A percentile compares a stretch with the other conserved stretches of the same genome.
phyloP scores from a whole-genome alignment of 768 basidiomycete genomes.

The Lactifluus pinguis region DNA sequence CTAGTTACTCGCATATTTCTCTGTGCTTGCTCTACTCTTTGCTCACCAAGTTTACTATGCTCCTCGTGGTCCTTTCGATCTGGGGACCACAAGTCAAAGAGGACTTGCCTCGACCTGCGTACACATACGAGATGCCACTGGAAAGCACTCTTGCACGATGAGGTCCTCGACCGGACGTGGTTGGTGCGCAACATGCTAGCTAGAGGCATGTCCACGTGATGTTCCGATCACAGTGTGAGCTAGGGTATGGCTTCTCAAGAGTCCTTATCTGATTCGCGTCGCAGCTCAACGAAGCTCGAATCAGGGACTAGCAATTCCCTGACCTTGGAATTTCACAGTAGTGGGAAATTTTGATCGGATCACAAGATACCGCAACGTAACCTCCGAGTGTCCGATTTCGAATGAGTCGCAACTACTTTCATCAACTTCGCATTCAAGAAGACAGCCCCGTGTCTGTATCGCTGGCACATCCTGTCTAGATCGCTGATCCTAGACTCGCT shows the following conservation, averaged over 20 bases:
- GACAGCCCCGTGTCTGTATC: neutral
- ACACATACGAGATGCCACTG: constrained; percentile 24
- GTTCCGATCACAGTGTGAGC: too few species aligned
- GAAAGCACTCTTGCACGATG: constrained; percentile 44
- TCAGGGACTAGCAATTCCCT: too few species aligned
- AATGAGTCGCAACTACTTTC: neutral
- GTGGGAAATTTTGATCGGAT: neutral
- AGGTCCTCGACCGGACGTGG: constrained; percentile 75
- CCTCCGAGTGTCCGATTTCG: neutral
- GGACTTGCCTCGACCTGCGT: constrained; percentile 4
- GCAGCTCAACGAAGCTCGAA: neutral
- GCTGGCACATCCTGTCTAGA: neutral
- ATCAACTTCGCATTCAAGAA: neutral
- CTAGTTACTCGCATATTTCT: constrained; percentile 63
- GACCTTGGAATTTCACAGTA: too few species aligned
- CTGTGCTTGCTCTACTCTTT: constrained; percentile 80
- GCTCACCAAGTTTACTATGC: constrained; percentile 63
- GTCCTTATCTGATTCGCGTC: neutral
- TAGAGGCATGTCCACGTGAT: constrained; percentile 85
- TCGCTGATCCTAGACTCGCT: neutral
- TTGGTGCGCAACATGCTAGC: constrained; percentile 72
- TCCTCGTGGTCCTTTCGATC: constrained; percentile 70
- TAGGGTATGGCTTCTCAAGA: neutral
- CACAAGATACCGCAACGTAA: neutral
- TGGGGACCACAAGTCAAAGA: constrained; percentile 49